Conservation (phyloP, 306 rosid species). For the Datisca glomerata region DNA sequence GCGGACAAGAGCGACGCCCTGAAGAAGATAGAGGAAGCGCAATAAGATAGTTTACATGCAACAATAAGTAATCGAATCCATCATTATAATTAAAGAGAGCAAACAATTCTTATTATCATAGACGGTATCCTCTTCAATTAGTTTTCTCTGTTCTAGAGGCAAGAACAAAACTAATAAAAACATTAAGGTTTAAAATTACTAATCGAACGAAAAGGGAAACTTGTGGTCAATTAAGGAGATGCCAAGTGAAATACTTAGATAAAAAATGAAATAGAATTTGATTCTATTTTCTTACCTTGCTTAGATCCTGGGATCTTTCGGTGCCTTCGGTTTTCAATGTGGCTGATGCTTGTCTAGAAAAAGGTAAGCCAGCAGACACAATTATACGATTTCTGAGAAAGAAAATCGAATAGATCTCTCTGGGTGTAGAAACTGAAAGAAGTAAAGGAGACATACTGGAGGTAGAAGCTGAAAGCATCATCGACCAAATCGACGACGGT, state of each 20-base stretch:
- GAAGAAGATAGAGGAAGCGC: background rate
- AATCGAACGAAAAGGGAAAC: too few relatives aligned
- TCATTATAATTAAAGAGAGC: too few relatives aligned
- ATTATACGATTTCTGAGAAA: background rate
- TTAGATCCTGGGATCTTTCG: constrained; percentile 46
- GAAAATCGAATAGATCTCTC: background rate
- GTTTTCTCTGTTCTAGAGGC: too few relatives aligned
- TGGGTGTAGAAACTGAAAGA: background rate
- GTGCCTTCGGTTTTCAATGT: constrained; percentile 28
- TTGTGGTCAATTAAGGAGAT: background rate
- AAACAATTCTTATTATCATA: too few relatives aligned
- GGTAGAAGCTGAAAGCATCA: constrained; percentile 55
- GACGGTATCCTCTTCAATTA: too few relatives aligned
- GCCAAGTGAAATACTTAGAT: background rate
- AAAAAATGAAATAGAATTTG: too few relatives aligned
- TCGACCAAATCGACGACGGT: constrained; percentile 39
- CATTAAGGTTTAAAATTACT: too few relatives aligned
- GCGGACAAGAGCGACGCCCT: constrained; percentile 50
- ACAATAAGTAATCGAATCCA: too few relatives aligned
- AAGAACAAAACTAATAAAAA: too few relatives aligned
- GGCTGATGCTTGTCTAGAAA: constrained; percentile 48
- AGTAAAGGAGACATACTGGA: constrained; percentile 21
- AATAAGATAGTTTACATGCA: too few relatives aligned
- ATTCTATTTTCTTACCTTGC: constrained; percentile 22
- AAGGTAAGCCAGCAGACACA: background rate